Evolutionary conservation across 2,329 filamentous ascomycete genomes (phyloP), one percentile per base, ranked within the genome.

Genomic region (Fusarium brachygibbosum): DNA sequence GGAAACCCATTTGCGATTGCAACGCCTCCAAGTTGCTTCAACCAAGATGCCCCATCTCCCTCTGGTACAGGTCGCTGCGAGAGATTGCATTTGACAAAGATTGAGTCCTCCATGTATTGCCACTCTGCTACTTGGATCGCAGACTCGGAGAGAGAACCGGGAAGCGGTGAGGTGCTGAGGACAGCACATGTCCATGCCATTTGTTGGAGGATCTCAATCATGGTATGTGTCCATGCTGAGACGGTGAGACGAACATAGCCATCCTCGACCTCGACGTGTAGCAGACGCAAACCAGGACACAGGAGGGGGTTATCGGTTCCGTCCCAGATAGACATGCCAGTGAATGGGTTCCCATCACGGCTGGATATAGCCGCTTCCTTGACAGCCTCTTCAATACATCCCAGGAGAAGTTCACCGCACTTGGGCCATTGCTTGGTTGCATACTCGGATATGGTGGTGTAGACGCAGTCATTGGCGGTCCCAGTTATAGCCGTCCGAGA

Each of bases 131-230:
- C 66, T 31, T 78, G 76, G 14, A 77, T 52, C 10, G 68, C 65
- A 19, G 76, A 76, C 51, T 80, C 78, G 0, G 77, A 78, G 0
- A 78, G 42, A 1, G 71, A 67, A 5, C 73, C 74, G 0, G 75
- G 75, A 48, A 80, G 77, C 1, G 79, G 79, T 2, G 79, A 79
- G 2, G 78, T 68, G 49, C 77, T 79, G 12, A 80, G 70, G 2
- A 72, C 71, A 2, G 78, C 78, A 28, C 77, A 80, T 2, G 74
- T 76, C 79, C 79, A 81, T 12, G 76, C 76, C 78, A 80, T 79
- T 51, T 79, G 78, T 45, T 80, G 78, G 4, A 80, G 72, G 3
- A 80, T 73, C 14, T 79, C 77, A 42, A 79, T 75, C 68, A 80
- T 74, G 3, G 75, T 76, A 31, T 77, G 76, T 0, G 76, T 74